A percentile compares a stretch with the other conserved stretches of the same genome.
Conservation (phyloP, 1,139 yeast genomes). For the Entelexis sorbosivorans region DNA sequence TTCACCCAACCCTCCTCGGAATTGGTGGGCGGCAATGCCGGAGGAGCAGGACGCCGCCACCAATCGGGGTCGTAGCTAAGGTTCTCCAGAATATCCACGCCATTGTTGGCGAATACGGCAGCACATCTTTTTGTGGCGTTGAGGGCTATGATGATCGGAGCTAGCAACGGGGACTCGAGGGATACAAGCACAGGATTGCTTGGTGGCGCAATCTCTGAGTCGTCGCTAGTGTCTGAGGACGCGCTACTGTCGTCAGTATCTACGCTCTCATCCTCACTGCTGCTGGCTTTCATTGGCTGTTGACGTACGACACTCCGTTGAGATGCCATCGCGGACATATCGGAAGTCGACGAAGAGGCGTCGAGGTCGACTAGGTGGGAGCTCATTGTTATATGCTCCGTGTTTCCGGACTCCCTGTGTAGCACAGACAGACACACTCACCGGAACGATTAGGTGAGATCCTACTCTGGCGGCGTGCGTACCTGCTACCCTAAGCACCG, state of each 20-base stretch:
- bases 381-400: not conserved
- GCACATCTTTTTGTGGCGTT: constrained; percentile 7
- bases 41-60: constrained; percentile 6
- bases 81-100: constrained; percentile 8
- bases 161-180: constrained; percentile 9
- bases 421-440: not conserved
- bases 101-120: constrained; percentile 11
- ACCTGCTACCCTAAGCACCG: not conserved
- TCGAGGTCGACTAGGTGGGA: not conserved
- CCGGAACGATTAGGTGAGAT: constrained; percentile 1
- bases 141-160: constrained; percentile 10
- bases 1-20: constrained; percentile 9
- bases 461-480: not conserved
- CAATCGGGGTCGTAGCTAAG: constrained; percentile 11
- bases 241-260: constrained; percentile 2
- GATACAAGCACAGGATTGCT: constrained; percentile 6
- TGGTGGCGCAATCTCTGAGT: not conserved
- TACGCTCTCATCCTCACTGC: not conserved
- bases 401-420: not conserved
- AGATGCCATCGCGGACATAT: not conserved
- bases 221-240: not conserved
- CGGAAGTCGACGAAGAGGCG: not conserved
- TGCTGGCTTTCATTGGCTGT: not conserved
- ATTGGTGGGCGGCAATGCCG: not conserved
- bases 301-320: not conserved